These are phyloP conservation scores for Rhodofomes roseus DNA, from an alignment of 1,284 basidiomycete species.

Conservation along the genomic window DNA sequence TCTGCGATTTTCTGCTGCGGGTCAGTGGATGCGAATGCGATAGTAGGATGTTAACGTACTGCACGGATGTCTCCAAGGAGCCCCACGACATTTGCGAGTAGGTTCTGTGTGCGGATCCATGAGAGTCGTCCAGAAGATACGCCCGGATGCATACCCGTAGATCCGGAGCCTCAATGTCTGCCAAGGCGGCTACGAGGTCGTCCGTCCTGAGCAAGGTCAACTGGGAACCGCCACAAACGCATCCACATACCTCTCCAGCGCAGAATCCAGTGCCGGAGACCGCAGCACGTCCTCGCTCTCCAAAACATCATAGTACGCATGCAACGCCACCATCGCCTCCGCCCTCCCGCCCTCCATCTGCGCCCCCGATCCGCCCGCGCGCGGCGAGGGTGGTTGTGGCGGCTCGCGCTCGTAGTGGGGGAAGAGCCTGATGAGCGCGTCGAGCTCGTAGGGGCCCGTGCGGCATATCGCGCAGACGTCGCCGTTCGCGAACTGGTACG, in stretches of 20 bases:
- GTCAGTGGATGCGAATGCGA: neutral
- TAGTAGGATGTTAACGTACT: constrained; percentile 2
- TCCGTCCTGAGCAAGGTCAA: neutral
- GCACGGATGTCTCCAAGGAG: constrained; percentile 8
- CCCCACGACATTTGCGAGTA: neutral
- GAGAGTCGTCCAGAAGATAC: no score
- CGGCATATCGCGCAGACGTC: constrained; percentile 23
- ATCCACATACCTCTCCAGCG: neutral
- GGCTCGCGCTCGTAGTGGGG: neutral
- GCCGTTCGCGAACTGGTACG: constrained; percentile 21
- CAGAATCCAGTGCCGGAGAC: neutral
- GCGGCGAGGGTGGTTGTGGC: neutral
- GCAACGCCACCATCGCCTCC: neutral
- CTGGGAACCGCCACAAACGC: neutral
- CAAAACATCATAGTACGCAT: constrained; percentile 4
- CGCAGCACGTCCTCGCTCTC: neutral
- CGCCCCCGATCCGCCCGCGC: neutral
- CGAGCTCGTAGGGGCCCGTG: constrained; percentile 3
- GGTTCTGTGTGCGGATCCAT: neutral
- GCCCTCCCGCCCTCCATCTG: neutral
- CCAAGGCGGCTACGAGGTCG: neutral
- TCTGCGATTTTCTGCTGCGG: neutral
- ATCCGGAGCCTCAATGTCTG: neutral
- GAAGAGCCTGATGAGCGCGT: neutral
- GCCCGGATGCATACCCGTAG: neutral